Conservation (phyloP, 1,139 yeast genomes). For the Diutina pseudorugosa region DNA sequence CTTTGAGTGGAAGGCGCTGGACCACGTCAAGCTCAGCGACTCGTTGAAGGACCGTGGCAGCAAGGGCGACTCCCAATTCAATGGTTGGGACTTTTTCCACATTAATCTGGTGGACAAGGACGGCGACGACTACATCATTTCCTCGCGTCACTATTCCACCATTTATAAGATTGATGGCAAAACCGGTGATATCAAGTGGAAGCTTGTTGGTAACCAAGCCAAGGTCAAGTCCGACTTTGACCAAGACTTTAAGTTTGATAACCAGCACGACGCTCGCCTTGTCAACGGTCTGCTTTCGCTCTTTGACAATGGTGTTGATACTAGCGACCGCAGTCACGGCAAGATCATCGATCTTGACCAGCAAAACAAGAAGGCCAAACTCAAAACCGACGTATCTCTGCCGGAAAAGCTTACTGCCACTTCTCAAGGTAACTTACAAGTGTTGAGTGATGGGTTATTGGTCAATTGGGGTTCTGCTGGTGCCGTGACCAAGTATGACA, state of each 20-base stretch:
- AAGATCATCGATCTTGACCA: slow-evolving; percentile 22
- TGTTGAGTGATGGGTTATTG: slow-evolving; percentile 21
- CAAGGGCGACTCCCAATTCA: too few relatives aligned
- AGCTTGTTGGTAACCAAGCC: slow-evolving; percentile 17
- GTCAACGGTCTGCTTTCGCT: slow-evolving; percentile 19
- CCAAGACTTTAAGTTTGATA: slow-evolving; percentile 17
- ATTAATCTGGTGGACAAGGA: slow-evolving; percentile 30
- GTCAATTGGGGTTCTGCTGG: slow-evolving; percentile 31
- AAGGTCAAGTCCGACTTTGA: slow-evolving; percentile 14
- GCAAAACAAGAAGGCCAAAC: slow-evolving; percentile 15
- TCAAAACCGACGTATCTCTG: too few relatives aligned
- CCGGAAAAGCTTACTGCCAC: slow-evolving; percentile 17
- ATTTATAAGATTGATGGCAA: slow-evolving; percentile 22
- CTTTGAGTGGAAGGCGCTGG: slow-evolving; percentile 26
- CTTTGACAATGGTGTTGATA: slow-evolving; percentile 26
- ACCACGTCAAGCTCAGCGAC: slow-evolving; percentile 22
- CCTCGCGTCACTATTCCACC: slow-evolving; percentile 24
- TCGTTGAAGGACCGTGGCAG: slow-evolving; percentile 17
- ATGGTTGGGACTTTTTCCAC: slow-evolving; percentile 32
- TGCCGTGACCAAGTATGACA: slow-evolving; percentile 22
- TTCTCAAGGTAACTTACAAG: slow-evolving; percentile 27
- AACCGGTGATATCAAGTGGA: slow-evolving; percentile 26
- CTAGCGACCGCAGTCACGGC: slow-evolving; percentile 20
- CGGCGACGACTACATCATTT: slow-evolving; percentile 19
- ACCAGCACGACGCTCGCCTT: slow-evolving; percentile 27